Conservation (phyloP, 2,329 filamentous ascomycete species). For the Nectriaceae sp. region DNA sequence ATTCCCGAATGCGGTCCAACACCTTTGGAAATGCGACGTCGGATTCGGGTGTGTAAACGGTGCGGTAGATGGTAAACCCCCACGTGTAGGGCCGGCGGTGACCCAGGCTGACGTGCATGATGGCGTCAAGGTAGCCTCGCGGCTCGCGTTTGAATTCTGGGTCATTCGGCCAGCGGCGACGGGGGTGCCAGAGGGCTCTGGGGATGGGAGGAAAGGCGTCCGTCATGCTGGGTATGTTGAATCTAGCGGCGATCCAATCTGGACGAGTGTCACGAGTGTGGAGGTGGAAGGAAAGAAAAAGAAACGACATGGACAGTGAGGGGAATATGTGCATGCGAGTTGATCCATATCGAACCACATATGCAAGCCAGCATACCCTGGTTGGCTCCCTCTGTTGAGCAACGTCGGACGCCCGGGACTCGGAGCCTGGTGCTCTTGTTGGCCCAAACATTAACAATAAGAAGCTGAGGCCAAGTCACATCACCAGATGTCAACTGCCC, state of each 20-base stretch:
- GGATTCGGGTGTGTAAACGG: conserved; percentile 13
- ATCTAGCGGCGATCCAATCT: neutral
- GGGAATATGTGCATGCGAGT: neutral
- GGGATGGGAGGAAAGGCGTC: neutral
- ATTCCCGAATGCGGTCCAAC: conserved; percentile 10
- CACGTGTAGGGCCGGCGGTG: conserved; percentile 14
- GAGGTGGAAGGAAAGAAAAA: neutral
- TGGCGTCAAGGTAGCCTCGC: neutral
- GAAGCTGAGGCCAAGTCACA: neutral
- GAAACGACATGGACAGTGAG: neutral
- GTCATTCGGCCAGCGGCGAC: neutral
- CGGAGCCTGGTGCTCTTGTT: neutral
- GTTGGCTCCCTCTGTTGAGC: neutral
- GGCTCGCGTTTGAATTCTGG: conserved; percentile 2
- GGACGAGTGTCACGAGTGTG: neutral
- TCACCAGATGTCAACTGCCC: neutral
- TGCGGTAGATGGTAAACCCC: conserved; percentile 18
- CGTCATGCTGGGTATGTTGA: neutral
- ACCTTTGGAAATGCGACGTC: conserved; percentile 9
- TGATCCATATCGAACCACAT: neutral
- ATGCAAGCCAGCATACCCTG: neutral
- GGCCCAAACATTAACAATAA: neutral
- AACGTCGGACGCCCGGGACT: neutral
- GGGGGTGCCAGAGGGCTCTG: neutral
- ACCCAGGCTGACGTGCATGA: conserved; percentile 1